These are phyloP conservation scores for Mariannaea sp. DNA, from an alignment of 2,329 filamentous ascomycete species.

Conservation along the genomic window DNA sequence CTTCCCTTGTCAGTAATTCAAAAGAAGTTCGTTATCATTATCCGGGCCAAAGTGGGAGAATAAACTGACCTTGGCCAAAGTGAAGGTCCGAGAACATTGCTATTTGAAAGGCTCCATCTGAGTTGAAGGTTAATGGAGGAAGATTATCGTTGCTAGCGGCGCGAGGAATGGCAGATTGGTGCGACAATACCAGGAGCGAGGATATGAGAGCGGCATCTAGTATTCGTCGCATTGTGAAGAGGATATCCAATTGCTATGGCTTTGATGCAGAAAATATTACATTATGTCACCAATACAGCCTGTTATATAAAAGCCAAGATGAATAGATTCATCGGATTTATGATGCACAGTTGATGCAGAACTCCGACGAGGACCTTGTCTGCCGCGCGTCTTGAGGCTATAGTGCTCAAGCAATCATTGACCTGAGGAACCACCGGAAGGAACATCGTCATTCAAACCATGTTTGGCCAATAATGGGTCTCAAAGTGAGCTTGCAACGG, in stretches of 20 bases:
- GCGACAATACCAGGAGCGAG: constrained; percentile 9
- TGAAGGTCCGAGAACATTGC: constrained; percentile 33
- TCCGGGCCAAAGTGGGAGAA: not conserved
- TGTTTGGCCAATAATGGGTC: not conserved
- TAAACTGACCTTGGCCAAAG: constrained; percentile 29
- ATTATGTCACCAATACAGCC: not conserved
- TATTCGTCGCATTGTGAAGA: not conserved
- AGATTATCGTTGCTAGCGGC: constrained; percentile 22
- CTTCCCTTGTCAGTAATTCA: not conserved
- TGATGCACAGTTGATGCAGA: not conserved
- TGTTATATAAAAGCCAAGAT: not conserved
- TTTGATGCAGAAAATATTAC: not conserved
- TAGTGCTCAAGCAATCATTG: too few species aligned
- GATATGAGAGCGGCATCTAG: constrained; percentile 6
- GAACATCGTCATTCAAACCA: not conserved
- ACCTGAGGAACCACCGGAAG: too few species aligned
- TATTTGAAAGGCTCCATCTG: constrained; percentile 31
- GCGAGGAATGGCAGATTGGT: constrained; percentile 7
- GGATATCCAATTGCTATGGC: not conserved
- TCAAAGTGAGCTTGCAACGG: not conserved
- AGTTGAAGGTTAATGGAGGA: constrained; percentile 24
- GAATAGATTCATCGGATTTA: not conserved
- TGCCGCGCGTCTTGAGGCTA: not conserved
- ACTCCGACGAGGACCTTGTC: not conserved
- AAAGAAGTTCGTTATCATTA: not conserved